These are phyloP conservation scores for Amanita subjunquillea DNA, from an alignment of 768 basidiomycete genomes.

Conservation along the genomic window DNA sequence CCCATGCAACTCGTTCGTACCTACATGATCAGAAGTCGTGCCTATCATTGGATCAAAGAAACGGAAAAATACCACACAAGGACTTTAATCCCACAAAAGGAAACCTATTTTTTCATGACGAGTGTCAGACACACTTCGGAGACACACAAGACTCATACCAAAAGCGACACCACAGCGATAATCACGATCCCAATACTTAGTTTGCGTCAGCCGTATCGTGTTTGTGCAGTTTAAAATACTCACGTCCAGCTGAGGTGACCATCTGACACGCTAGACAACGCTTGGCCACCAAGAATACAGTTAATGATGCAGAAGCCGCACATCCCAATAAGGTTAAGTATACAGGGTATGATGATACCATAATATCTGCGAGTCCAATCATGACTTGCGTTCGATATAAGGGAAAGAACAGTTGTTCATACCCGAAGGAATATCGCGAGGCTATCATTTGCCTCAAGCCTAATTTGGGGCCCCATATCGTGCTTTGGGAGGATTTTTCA, in stretches of 20 bases:
- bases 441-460: conserved; percentile 85
- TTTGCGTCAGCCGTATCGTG: not conserved
- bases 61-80: conserved; percentile 27
- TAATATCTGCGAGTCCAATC: conserved; percentile 35
- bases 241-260: conserved; percentile 34
- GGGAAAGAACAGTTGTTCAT: not conserved
- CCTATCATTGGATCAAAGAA: not conserved
- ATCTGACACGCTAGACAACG: conserved; percentile 30
- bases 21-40: conserved; percentile 12
- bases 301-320: conserved; percentile 66
- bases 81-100: conserved; percentile 45
- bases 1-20: conserved; percentile 70
- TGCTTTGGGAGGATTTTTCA: conserved; percentile 12
- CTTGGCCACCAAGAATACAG: conserved; percentile 60
- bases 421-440: conserved; percentile 35
- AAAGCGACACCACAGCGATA: conserved; percentile 55
- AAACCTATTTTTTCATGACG: conserved; percentile 23
- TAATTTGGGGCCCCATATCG: conserved; percentile 74
- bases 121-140: conserved; percentile 7
- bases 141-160: conserved; percentile 38
- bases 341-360: conserved; percentile 48
- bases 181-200: conserved; percentile 74
- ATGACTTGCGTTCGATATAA: not conserved
- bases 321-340: conserved; percentile 54
- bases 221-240: conserved; percentile 9